A percentile compares a stretch with the other conserved stretches of the same genome.
These are phyloP conservation scores for Myxozyma neotropica DNA, from an alignment of 805 yeast species.

Conservation along the genomic window DNA sequence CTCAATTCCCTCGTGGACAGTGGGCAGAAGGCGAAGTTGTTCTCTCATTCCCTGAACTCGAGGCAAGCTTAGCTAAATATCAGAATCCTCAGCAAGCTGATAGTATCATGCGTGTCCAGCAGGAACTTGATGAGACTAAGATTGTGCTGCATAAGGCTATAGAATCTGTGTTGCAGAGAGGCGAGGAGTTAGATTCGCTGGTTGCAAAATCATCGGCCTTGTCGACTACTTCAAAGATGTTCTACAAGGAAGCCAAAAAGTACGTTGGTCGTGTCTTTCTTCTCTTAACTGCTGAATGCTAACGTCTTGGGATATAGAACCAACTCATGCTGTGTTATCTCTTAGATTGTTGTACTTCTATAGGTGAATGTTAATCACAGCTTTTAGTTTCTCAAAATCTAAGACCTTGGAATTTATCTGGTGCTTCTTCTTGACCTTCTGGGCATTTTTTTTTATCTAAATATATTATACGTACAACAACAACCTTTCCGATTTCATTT, in stretches of 20 bases:
- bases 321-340: conserved; percentile 81
- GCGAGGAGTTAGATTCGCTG: conserved; percentile 90
- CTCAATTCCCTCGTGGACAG: conserved; percentile 72
- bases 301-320: conserved; percentile 46
- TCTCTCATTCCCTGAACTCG: conserved; percentile 61
- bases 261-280: conserved; percentile 17
- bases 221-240: conserved; percentile 85
- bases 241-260: conserved; percentile 95
- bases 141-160: conserved; percentile 94
- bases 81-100: conserved; percentile 98
- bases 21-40: conserved; percentile 51
- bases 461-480: too few species aligned
- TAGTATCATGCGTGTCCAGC: conserved; percentile 94
- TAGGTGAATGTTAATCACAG: not conserved
- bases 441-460: too few species aligned
- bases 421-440: too few species aligned
- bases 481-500: too few species aligned
- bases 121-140: conserved; percentile 96
- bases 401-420: too few species aligned
- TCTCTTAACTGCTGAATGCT: not conserved
- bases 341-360: conserved; percentile 49
- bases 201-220: conserved; percentile 96
- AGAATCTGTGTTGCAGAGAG: conserved; percentile 90
- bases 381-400: not conserved
- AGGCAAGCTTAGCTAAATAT: conserved; percentile 72